phyloP scores from a whole-genome alignment of 106 monocot genomes.

The Allium fistulosum region DNA sequence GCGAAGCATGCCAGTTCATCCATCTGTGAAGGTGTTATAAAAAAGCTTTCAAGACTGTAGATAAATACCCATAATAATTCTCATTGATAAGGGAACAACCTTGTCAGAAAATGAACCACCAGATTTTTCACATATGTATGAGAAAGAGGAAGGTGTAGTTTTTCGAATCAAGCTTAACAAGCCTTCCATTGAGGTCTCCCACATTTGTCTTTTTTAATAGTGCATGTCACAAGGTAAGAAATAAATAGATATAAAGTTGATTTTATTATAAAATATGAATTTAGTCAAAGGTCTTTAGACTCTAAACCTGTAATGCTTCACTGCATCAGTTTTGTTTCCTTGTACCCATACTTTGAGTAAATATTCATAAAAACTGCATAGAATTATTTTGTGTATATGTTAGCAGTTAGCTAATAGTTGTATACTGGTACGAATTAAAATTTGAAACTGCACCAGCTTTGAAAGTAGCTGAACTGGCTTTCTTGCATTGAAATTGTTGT shows the following conservation, averaged over 20 bases:
- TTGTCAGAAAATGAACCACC: constrained; percentile 70
- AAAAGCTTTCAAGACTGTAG: neutral
- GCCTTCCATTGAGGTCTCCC: constrained; percentile 96
- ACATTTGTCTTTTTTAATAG: constrained; percentile 66
- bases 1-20: constrained; percentile 96
- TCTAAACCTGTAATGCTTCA: constrained; percentile 84
- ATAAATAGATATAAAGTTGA: neutral
- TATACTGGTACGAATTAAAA: neutral
- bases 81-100: constrained; percentile 22
- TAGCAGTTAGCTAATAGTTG: neutral
- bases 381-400: neutral
- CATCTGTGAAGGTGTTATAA: constrained; percentile 50
- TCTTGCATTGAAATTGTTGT: neutral
- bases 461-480: neutral
- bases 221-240: neutral
- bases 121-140: constrained; percentile 86
- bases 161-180: constrained; percentile 59
- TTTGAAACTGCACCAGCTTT: neutral
- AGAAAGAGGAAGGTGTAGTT: constrained; percentile 82
- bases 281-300: neutral
- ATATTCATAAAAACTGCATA: constrained; percentile 96
- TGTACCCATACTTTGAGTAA: constrained; percentile 94
- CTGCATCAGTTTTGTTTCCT: constrained; percentile 89
- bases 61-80: neutral
- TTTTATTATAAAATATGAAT: neutral